A percentile compares a stretch with the other conserved stretches of the same genome.
Conservation (phyloP, 1,139 yeast genomes). For the Protomyces gravidus region DNA sequence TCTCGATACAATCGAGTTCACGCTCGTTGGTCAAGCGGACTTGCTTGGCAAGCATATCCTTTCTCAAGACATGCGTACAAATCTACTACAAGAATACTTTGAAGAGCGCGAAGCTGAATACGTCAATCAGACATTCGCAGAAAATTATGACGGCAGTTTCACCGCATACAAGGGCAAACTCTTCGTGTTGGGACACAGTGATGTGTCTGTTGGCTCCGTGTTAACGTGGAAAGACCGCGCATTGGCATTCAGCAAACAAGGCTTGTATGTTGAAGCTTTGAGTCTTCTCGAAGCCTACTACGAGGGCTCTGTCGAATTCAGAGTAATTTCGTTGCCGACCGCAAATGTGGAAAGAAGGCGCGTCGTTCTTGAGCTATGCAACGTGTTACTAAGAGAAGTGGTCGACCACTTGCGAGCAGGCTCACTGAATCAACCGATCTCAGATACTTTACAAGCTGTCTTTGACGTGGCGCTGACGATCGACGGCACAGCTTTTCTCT, state of each 20-base stretch:
- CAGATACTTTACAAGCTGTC: neutral
- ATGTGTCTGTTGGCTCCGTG: constrained; percentile 53
- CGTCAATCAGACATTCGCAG: constrained; percentile 36
- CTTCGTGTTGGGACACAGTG: constrained; percentile 51
- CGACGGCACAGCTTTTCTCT: constrained; percentile 44
- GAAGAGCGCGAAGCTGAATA: constrained; percentile 33
- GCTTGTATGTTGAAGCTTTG: constrained; percentile 55
- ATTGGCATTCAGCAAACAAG: constrained; percentile 48
- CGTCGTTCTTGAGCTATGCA: constrained; percentile 53
- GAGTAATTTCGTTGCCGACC: constrained; percentile 54
- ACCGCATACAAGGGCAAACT: constrained; percentile 47
- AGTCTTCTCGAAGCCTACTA: constrained; percentile 54
- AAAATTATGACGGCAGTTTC: constrained; percentile 43
- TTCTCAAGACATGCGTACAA: constrained; percentile 43
- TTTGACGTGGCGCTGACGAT: constrained; percentile 46
- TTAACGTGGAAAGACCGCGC: constrained; percentile 72
- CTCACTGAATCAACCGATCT: neutral
- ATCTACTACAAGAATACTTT: constrained; percentile 36
- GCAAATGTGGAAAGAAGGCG: constrained; percentile 46
- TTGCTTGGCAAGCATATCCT: constrained; percentile 47
- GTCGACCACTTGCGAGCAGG: constrained; percentile 38
- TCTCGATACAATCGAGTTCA: constrained; percentile 44
- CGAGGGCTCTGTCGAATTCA: constrained; percentile 49
- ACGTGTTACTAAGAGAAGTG: constrained; percentile 44
- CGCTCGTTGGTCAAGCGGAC: constrained; percentile 45